Percentiles rank a stretch among this genome's conserved stretches.
phyloP scores from a whole-genome alignment of 768 basidiomycete species.

The Psilocybe cubensis region DNA sequence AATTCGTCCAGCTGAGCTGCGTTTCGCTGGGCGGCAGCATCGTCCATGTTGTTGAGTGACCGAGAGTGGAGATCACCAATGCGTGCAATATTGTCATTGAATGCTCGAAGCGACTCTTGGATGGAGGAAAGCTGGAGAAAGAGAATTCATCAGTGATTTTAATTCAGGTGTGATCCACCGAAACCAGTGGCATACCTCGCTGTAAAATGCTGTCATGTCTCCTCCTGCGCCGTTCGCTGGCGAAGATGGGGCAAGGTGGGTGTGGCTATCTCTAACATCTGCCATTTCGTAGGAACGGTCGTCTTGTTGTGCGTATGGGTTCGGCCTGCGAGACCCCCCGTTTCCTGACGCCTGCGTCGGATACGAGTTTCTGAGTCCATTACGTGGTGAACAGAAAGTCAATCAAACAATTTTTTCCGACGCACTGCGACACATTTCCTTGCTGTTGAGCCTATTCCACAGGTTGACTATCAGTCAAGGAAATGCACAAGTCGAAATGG shows the following conservation, averaged over 20 bases:
- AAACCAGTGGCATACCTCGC: constrained; percentile 51
- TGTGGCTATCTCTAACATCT: constrained; percentile 62
- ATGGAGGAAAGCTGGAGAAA: constrained; percentile 67
- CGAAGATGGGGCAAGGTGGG: constrained; percentile 41
- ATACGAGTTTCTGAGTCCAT: constrained; percentile 54
- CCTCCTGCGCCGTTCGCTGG: constrained; percentile 34
- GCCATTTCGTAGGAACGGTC: constrained; percentile 73
- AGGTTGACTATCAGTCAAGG: constrained; percentile 9
- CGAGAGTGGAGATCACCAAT: constrained; percentile 78
- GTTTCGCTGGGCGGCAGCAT: constrained; percentile 62
- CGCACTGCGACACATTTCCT: constrained; percentile 53
- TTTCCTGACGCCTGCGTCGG: constrained; percentile 66
- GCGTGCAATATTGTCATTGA: constrained; percentile 69
- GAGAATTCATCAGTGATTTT: background rate
- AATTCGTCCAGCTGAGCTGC: constrained; percentile 68
- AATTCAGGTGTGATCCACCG: background rate
- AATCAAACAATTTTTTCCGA: constrained; percentile 11
- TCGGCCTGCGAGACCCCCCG: constrained; percentile 48
- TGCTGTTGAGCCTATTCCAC: constrained; percentile 69
- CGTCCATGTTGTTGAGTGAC: constrained; percentile 78
- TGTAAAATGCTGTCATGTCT: constrained; percentile 77
- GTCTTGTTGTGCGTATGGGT: constrained; percentile 73
- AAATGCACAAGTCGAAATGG: constrained; percentile 5
- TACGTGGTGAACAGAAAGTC: background rate
- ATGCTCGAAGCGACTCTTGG: constrained; percentile 69